These are phyloP conservation scores for Blastomyces gilchristii DNA, from an alignment of 2,329 filamentous ascomycete genomes.

Conservation along the genomic window DNA sequence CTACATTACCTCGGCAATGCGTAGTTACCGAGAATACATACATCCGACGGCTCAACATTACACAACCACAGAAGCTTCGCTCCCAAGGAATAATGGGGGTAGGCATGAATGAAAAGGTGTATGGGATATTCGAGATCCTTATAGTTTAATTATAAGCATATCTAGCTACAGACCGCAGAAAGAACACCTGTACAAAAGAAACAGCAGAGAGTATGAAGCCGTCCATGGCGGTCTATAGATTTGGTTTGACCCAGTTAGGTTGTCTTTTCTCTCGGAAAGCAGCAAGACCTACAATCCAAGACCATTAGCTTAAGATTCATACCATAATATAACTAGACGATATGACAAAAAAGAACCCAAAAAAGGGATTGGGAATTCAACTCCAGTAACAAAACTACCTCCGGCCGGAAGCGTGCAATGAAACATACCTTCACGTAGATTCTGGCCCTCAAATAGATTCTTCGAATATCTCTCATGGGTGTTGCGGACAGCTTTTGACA, in stretches of 20 bases:
- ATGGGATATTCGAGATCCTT: not conserved
- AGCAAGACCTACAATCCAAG: slow-evolving; percentile 47
- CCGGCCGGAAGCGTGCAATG: too few relatives aligned
- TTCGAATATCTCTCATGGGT: slow-evolving; percentile 76
- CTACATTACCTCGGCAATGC: slow-evolving; percentile 4
- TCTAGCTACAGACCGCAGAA: not conserved
- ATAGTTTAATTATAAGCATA: not conserved
- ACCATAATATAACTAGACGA: not conserved
- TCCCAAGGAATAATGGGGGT: not conserved
- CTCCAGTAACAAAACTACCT: too few relatives aligned
- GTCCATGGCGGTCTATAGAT: slow-evolving; percentile 37
- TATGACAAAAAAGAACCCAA: slow-evolving; percentile 23
- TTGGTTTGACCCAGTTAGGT: slow-evolving; percentile 67
- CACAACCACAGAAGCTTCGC: too few relatives aligned
- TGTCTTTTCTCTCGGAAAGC: slow-evolving; percentile 88
- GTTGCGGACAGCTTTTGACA: slow-evolving; percentile 62
- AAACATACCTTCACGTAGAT: slow-evolving; percentile 68
- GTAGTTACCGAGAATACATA: not conserved
- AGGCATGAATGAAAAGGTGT: not conserved
- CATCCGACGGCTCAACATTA: not conserved
- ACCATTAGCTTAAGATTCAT: not conserved
- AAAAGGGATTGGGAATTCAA: slow-evolving; percentile 20
- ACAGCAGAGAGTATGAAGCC: not conserved
- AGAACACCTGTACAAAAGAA: not conserved
- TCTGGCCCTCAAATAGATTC: slow-evolving; percentile 71